These are phyloP conservation scores for Marasmius sp. DNA, from an alignment of 1,284 basidiomycete species.

Conservation along the genomic window DNA sequence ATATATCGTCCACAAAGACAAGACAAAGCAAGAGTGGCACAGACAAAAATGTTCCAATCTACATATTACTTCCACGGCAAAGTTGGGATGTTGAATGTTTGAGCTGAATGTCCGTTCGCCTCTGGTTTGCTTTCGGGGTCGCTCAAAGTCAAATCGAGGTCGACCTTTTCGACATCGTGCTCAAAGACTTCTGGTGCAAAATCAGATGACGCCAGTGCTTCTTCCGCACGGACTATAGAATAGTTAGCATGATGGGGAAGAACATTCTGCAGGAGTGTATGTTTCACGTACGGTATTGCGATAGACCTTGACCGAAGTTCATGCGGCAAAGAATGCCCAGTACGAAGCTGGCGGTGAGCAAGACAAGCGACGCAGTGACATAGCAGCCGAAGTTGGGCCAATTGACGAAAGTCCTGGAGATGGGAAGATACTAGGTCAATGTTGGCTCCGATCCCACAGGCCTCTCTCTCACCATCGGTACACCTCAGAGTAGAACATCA, in stretches of 20 bases:
- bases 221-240: slow-evolving; percentile 43
- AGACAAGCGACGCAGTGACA: slow-evolving; percentile 44
- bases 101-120: background rate
- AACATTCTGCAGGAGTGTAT: background rate
- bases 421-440: background rate
- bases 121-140: background rate
- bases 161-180: slow-evolving; percentile 30
- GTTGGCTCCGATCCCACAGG: background rate
- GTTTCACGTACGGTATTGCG: slow-evolving; percentile 40
- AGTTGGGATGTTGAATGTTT: background rate
- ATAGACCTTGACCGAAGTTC: slow-evolving; percentile 54
- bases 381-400: slow-evolving; percentile 56
- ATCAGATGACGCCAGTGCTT: slow-evolving; percentile 37
- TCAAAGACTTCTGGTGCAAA: slow-evolving; percentile 48
- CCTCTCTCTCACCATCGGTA: slow-evolving; percentile 43
- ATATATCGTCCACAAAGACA: too few species aligned
- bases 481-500: slow-evolving; percentile 54
- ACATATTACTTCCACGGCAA: too few species aligned
- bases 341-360: slow-evolving; percentile 42
- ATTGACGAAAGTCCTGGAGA: slow-evolving; percentile 44
- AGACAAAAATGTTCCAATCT: too few species aligned
- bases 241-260: background rate
- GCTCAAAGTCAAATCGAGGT: background rate
- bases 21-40: too few species aligned
- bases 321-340: slow-evolving; percentile 47